Percentiles rank a stretch among this genome's conserved stretches.
phyloP scores from a whole-genome alignment of 768 basidiomycete genomes.

The Mrakia hoshinonis region DNA sequence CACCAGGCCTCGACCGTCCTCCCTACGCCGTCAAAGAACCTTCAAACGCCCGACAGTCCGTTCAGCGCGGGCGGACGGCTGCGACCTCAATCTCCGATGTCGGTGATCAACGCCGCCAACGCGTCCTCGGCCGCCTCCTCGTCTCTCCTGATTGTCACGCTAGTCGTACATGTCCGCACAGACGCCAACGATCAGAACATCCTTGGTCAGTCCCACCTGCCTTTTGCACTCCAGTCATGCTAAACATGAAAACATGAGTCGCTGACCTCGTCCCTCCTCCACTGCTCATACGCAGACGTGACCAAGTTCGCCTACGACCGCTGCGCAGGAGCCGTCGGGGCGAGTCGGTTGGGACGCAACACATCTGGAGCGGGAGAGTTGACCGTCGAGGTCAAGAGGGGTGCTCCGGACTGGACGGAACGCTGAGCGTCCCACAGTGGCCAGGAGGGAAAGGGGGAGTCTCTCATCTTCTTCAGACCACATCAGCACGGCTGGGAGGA shows the following conservation, averaged over 20 bases:
- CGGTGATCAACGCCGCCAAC: slow-evolving; percentile 21
- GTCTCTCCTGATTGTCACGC: slow-evolving; percentile 55
- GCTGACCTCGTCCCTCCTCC: not conserved
- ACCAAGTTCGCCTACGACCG: slow-evolving; percentile 28
- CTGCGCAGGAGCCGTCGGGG: slow-evolving; percentile 22
- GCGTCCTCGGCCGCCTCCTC: slow-evolving; percentile 17
- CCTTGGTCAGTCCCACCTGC: slow-evolving; percentile 40
- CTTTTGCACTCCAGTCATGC: not conserved
- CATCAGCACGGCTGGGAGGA: too few relatives aligned
- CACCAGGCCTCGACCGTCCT: slow-evolving; percentile 31
- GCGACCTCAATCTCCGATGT: slow-evolving; percentile 17
- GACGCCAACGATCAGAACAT: slow-evolving; percentile 64
- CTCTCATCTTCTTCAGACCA: too few relatives aligned
- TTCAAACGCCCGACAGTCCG: slow-evolving; percentile 5
- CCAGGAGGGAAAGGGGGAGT: too few relatives aligned
- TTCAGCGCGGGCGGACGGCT: not conserved
- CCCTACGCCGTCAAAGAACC: slow-evolving; percentile 30
- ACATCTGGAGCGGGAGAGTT: slow-evolving; percentile 24
- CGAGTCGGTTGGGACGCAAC: not conserved
- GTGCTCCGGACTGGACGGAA: slow-evolving; percentile 10
- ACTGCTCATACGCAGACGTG: not conserved
- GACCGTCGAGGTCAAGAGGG: slow-evolving; percentile 28
- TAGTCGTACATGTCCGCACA: slow-evolving; percentile 64
- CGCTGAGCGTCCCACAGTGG: too few relatives aligned
- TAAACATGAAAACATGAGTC: not conserved